Percentiles rank a stretch among this genome's conserved stretches.
These are phyloP conservation scores for Penicillium sp. DNA, from an alignment of 2,329 filamentous ascomycete species.

Conservation along the genomic window DNA sequence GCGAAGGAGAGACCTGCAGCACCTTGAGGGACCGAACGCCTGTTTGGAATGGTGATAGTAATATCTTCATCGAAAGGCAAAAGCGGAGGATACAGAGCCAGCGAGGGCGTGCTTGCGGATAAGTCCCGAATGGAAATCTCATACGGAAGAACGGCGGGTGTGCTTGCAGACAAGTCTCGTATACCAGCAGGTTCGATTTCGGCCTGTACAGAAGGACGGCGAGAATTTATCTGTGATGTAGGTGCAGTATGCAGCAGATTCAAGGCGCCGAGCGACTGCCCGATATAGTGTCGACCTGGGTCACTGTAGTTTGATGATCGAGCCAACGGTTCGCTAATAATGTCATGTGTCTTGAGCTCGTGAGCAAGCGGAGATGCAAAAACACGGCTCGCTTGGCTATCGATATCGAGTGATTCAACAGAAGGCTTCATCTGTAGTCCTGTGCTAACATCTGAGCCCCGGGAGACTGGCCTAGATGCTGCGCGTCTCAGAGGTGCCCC, in stretches of 20 bases:
- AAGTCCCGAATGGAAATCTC: constrained; percentile 15
- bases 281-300: constrained; percentile 26
- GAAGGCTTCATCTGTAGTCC: constrained; percentile 32
- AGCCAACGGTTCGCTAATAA: constrained; percentile 26
- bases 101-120: constrained; percentile 30
- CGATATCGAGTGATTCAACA: constrained; percentile 32
- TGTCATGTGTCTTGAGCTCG: constrained; percentile 24
- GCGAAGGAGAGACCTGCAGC: constrained; percentile 13
- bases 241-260: constrained; percentile 30
- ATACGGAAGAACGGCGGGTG: constrained; percentile 25
- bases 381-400: constrained; percentile 26
- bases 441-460: constrained; percentile 14
- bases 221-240: constrained; percentile 27
- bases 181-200: constrained; percentile 12
- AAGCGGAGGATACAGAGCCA: constrained; percentile 24
- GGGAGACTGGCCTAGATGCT: constrained; percentile 22
- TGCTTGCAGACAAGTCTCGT: constrained; percentile 30
- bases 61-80: constrained; percentile 40
- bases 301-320: constrained; percentile 38
- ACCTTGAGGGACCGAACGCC: constrained; percentile 11
- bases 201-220: constrained; percentile 20
- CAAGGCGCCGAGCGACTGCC: constrained; percentile 18
- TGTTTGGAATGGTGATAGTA: constrained; percentile 30
- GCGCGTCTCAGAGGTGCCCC: constrained; percentile 20
- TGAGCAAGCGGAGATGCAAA: constrained; percentile 33